Base-by-base conservation (phyloP, 2,329 filamentous ascomycete species). In the Anthostomella pinea region DNA sequence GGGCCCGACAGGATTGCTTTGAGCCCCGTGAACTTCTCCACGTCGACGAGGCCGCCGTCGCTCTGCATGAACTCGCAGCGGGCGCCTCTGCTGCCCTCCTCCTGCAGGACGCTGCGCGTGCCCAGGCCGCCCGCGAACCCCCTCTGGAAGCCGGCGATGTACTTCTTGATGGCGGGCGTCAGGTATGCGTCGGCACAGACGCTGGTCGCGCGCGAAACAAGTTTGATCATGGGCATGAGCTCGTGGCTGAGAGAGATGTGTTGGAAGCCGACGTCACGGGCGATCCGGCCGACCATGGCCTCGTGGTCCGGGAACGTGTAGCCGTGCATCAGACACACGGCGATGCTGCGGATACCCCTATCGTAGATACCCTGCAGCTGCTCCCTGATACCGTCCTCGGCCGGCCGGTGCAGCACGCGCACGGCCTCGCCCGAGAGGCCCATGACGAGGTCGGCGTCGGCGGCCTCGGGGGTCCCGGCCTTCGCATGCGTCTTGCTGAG, bases 31-130 rank as follows among this genome's bases (percentile, higher is more conserved):
- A 96, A 95, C 48, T 79, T 82, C 38, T 86, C 81, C 0, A 89
- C 84, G 46, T 89, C 85, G 0, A 83, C 78, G 2, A 83, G 59
- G 0, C 80, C 79, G 15, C 87, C 87, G 46, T 94, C 87, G 8
- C 84, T 89, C 60, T 95, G 88, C 89, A 95, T 95, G 51, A 96
- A 95, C 59, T 96, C 89, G 65, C 90, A 96, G 45, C 90, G 73
- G 3, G 87, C 86, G 4, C 84, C 85, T 51, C 75, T 84, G 5
- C 69, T 62, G 0, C 82, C 84, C 18, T 68, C 62, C 42, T 83
- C 76, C 11, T 77, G 68, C 59, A 83, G 81, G 4, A 93, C 83
- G 42, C 81, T 87, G 51, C 83, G 78, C 0, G 79, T 82, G 3
- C 88, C 88, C 1, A 96, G 67, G 0, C 87, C 86, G 8, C 89